Evolutionary conservation across 2,329 filamentous ascomycete species (phyloP), one percentile per base, ranked within the genome.

Genomic region (Claviceps monticola): DNA sequence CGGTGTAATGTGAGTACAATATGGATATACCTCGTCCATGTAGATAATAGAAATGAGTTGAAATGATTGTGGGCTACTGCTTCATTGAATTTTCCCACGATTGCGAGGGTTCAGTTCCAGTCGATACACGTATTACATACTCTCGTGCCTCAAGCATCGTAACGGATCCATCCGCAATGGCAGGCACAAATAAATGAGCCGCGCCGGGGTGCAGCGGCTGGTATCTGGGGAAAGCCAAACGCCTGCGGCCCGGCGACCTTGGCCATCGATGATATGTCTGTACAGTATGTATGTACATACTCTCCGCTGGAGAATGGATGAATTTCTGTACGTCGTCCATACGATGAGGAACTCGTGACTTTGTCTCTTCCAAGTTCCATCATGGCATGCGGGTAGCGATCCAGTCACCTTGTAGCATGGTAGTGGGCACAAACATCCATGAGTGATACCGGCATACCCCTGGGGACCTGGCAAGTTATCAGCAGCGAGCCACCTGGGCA

Each of bases 191-290:
- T 44, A 29, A 44, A 26, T 39, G 48, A 46, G 19, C 23, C 45
- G 34, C 38, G 23, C 49, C 48, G 52, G 48, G 49, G 45, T 46
- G 48, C 45, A 53, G 52, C 49, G 23, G 45, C 48, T 14, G 29
- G 50, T 49, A n/a, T 29, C 43, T 39, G 46, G 23, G n/a, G 45
- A 36, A 16, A 39, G 21, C 49, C 39, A 13, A 29, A 46, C 9
- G 11, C 9, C 16, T 21, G 14, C 13, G 5, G 48, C n/a, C 26
- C 48, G 37, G 45, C 14, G 26, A 34, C 8, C 29, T 34, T 23
- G 23, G 23, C 5, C 23, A 23, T 23, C 23, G 23, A 39, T 29
- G 43, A 34, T 21, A 37, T 14, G 19, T 9, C 2, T 21, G 19
- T 21, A 21, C 3, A 21, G 19, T 21, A 3, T 21, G 1, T 2